Conservation (phyloP, 1,139 yeast species). For the Hyphopichia buzzinii region DNA sequence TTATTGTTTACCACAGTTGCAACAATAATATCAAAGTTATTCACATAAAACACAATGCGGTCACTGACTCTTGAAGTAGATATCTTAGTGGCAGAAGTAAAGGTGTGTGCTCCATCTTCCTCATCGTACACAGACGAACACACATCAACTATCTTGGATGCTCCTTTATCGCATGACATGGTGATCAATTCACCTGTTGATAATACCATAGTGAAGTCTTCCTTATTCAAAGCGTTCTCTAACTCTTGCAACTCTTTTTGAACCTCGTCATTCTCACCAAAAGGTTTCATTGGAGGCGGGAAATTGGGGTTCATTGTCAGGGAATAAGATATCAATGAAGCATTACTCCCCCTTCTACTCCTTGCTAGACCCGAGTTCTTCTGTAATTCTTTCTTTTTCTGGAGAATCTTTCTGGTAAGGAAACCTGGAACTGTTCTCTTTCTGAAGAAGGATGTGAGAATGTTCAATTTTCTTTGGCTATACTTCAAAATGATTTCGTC, state of each 20-base stretch:
- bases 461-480: constrained; percentile 27
- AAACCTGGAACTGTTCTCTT: constrained; percentile 51
- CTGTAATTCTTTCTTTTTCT: constrained; percentile 18
- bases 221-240: constrained; percentile 15
- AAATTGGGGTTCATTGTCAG: constrained; percentile 34
- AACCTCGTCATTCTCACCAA: constrained; percentile 8
- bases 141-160: constrained; percentile 24
- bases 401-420: constrained; percentile 43
- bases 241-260: constrained; percentile 8
- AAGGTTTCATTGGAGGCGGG: constrained; percentile 22
- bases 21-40: constrained; percentile 53
- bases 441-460: constrained; percentile 61
- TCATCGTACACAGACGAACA: constrained; percentile 22
- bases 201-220: constrained; percentile 34
- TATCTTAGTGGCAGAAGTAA: constrained; percentile 54
- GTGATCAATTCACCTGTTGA: constrained; percentile 48
- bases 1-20: constrained; percentile 64
- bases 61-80: constrained; percentile 75
- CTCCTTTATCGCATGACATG: constrained; percentile 50
- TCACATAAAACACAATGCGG: constrained; percentile 58
- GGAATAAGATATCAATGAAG: constrained; percentile 17
- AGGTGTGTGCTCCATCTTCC: constrained; percentile 13
- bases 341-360: constrained; percentile 27
- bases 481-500: constrained; percentile 13
- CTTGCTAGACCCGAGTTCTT: constrained; percentile 6